Evolutionary conservation across 345 rosid species (phyloP).

Genomic region (sweet orange (Citrus sinensis)): DVS_A1.0 CM039162.1:25212501-25213000

Average conservation of each 20-base stretch:
- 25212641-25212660: slow-evolving; percentile 25
- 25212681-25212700: slow-evolving; percentile 39
- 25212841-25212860: background rate
- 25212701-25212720: slow-evolving; percentile 44
- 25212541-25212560: slow-evolving; percentile 1
- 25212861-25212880: background rate
- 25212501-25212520: background rate
- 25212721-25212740: slow-evolving; percentile 43
- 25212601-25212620: slow-evolving; percentile 20
- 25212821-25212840: background rate
- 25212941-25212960: background rate
- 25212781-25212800: background rate
- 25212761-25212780: slow-evolving; percentile 24
- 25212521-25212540: slow-evolving; percentile 8
- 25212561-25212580: slow-evolving; percentile 2
- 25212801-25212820: background rate
- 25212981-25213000: background rate
- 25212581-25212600: slow-evolving; percentile 8
- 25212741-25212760: slow-evolving; percentile 50
- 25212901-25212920: background rate
- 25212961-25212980: background rate
- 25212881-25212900: background rate
- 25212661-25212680: slow-evolving; percentile 31
- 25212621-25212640: slow-evolving; percentile 30
- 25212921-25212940: background rate